A percentile compares a stretch with the other conserved stretches of the same genome.
Evolutionary conservation across 371 early-diverging fungal genomes (phyloP).

Genomic region (Encephalitozoon intestinalis): DNA sequence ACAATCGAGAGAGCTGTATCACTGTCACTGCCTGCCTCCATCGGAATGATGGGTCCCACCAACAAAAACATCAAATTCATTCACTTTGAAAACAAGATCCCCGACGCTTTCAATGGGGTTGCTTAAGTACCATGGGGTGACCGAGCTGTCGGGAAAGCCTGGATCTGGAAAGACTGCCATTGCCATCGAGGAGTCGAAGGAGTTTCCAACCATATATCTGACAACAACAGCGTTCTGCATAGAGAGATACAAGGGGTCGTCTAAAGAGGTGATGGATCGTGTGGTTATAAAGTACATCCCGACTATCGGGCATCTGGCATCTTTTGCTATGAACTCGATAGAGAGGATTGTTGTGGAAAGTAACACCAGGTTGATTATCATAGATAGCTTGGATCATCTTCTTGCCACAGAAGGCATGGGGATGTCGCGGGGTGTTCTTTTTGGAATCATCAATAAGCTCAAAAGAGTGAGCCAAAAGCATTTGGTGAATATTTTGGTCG

Average conservation of each 20-base stretch:
- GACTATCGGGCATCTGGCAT: neutral
- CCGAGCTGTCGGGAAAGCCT: constrained; percentile 41
- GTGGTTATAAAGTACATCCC: neutral
- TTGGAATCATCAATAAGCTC: neutral
- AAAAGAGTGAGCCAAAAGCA: constrained; percentile 23
- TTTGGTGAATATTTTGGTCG: neutral
- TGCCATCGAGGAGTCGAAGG: constrained; percentile 22
- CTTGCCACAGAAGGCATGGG: constrained; percentile 4
- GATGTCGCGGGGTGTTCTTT: neutral
- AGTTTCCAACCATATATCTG: constrained; percentile 35
- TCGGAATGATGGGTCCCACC: neutral
- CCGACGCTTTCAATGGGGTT: neutral
- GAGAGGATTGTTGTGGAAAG: neutral
- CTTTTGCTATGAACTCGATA: neutral
- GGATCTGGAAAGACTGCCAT: constrained; percentile 43
- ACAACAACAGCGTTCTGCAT: constrained; percentile 22
- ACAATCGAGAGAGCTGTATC: constrained; percentile 19
- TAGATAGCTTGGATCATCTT: constrained; percentile 24
- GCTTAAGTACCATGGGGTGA: constrained; percentile 39
- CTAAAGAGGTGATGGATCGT: neutral
- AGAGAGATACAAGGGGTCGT: neutral
- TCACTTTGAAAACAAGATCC: neutral
- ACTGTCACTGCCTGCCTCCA: neutral
- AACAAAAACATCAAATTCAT: neutral
- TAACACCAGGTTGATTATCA: constrained; percentile 1